phyloP scores from a whole-genome alignment of 2,329 filamentous ascomycete species.

The Escovopsis weberi region DNA sequence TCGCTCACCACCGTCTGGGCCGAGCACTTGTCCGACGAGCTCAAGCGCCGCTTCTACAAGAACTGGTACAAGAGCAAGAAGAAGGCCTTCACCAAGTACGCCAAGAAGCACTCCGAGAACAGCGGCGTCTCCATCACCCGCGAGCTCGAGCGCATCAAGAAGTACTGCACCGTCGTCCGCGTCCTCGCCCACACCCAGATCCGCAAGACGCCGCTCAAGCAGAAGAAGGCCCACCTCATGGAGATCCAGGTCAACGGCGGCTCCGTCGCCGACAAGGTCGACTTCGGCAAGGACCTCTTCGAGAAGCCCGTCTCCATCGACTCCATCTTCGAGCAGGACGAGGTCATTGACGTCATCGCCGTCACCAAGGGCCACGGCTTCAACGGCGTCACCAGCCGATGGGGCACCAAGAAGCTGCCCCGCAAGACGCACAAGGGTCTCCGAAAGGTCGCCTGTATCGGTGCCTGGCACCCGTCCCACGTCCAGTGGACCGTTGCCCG shows the following conservation, averaged over 20 bases:
- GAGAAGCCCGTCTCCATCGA: conserved; percentile 96
- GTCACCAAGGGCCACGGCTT: conserved; percentile 99
- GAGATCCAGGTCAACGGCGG: conserved; percentile 99
- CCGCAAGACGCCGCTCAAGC: conserved; percentile 97
- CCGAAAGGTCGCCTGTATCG: conserved; percentile 99
- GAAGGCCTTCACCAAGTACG: conserved; percentile 99
- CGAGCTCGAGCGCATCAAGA: conserved; percentile 99
- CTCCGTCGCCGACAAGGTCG: conserved; percentile 89
- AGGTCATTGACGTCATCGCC: conserved; percentile 98
- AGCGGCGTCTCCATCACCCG: conserved; percentile 81
- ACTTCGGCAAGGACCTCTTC: conserved; percentile 88
- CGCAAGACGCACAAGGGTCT: conserved; percentile 99
- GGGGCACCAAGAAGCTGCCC: conserved; percentile 99
- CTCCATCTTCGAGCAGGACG: conserved; percentile 96
- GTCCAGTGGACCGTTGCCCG: conserved; percentile 99
- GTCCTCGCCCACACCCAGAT: conserved; percentile 99
- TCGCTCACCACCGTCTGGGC: conserved; percentile 99
- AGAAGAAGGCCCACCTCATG: conserved; percentile 99
- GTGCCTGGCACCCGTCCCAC: conserved; percentile 99
- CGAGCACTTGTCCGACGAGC: conserved; percentile 95
- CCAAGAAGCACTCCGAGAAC: conserved; percentile 98
- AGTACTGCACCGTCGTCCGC: conserved; percentile 99
- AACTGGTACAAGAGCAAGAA: conserved; percentile 99
- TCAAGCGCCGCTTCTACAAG: conserved; percentile 99
- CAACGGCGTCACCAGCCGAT: conserved; percentile 91